Conservation (phyloP, 2,329 filamentous ascomycete species). For the Colletotrichum tropicale region DNA sequence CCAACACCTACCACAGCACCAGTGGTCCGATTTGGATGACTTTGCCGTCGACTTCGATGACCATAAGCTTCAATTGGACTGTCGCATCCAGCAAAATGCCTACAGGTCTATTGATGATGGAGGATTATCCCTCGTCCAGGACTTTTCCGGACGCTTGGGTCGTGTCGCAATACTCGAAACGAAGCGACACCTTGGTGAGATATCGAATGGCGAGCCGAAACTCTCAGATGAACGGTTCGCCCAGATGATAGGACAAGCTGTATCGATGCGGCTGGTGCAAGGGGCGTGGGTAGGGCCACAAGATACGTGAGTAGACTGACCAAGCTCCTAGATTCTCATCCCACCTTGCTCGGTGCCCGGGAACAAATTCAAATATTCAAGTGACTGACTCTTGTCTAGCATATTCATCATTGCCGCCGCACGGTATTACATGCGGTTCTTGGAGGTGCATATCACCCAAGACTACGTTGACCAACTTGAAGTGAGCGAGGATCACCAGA, state of each 20-base stretch:
- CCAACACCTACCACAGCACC: not conserved
- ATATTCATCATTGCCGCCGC: not conserved
- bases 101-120: not conserved
- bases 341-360: not conserved
- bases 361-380: not conserved
- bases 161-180: not conserved
- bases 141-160: not conserved
- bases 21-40: not conserved
- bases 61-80: not conserved
- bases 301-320: not conserved
- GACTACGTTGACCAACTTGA: not conserved
- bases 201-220: not conserved
- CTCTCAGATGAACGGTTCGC: not conserved
- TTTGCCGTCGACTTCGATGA: not conserved
- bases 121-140: not conserved
- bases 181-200: not conserved
- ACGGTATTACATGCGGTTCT: not conserved
- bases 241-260: not conserved
- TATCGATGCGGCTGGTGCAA: not conserved
- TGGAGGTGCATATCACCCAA: not conserved
- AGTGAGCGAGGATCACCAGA: not conserved
- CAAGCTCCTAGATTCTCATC: not conserved
- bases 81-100: not conserved
- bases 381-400: not conserved
- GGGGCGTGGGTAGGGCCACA: not conserved